These are phyloP conservation scores for Ramaria sp. DNA, from an alignment of 768 basidiomycete genomes.

Conservation along the genomic window DNA sequence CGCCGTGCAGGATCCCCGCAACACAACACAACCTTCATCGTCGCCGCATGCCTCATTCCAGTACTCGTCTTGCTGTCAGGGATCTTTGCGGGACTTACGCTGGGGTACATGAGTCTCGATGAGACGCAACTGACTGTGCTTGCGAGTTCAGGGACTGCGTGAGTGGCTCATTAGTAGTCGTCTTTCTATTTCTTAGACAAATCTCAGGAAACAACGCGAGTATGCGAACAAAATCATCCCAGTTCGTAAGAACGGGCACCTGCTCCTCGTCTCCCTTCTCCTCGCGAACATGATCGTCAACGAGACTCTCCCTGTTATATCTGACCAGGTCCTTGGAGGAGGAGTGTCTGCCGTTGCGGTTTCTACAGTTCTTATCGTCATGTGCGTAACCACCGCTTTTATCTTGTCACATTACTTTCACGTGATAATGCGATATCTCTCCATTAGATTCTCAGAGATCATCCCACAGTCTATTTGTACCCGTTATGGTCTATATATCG, in stretches of 20 bases:
- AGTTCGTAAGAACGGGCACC: constrained; percentile 73
- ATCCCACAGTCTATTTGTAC: constrained; percentile 91
- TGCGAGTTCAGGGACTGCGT: constrained; percentile 77
- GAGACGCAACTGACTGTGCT: constrained; percentile 86
- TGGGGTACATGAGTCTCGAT: constrained; percentile 90
- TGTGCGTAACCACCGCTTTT: constrained; percentile 36
- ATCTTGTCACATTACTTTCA: background rate
- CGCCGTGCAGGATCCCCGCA: constrained; percentile 6
- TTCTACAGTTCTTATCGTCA: constrained; percentile 77
- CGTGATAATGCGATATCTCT: background rate
- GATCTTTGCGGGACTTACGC: constrained; percentile 82
- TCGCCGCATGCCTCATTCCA: constrained; percentile 58
- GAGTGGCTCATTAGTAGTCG: constrained; percentile 19
- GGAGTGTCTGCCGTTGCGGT: constrained; percentile 68
- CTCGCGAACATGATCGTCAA: constrained; percentile 90
- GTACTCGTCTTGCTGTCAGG: constrained; percentile 75
- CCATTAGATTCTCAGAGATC: constrained; percentile 71
- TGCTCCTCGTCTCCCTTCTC: constrained; percentile 72
- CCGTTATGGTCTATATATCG: constrained; percentile 79
- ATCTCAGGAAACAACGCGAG: constrained; percentile 55
- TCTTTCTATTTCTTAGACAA: background rate
- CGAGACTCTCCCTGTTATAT: constrained; percentile 76
- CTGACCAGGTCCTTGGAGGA: constrained; percentile 70
- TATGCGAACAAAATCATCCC: constrained; percentile 83
- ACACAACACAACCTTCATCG: constrained; percentile 15